Base-by-base conservation (phyloP, 352 stramenopile genomes). In the Elongisporangium prolatum region DNA sequence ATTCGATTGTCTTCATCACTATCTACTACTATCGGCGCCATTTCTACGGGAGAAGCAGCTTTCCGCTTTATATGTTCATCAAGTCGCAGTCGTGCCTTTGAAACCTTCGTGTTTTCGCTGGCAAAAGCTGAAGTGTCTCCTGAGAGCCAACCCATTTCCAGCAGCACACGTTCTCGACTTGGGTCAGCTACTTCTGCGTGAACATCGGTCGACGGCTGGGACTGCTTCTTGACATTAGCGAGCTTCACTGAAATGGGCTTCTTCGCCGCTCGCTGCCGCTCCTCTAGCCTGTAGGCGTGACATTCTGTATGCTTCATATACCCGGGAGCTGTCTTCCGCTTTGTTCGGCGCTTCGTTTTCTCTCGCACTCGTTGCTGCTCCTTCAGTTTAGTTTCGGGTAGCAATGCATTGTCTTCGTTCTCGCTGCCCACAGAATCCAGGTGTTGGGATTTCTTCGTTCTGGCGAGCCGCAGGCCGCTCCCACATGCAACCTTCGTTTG, bases 131-230 rank as follows among this genome's bases (percentile, higher is more conserved):
- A 4, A 24, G 28, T 40, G 8, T 61, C 48, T 28, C 17, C 21
- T 17, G 6, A n/a, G 16, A 37, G 2, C 60, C 60, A 66, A 11
- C 54, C 60, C 34, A 66, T 48, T 21, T 66, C 60, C 34, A 48
- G 34, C 20, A 63, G 38, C 14, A 66, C 60, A 5, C 60, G 54
- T 4, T 57, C 24, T 10, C 54, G 48, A 2, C 24, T 16, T 10
- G 21, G 22, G 5, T 51, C 48, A 9, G 28, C 28, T 6, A 14
- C 8, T 40, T 5, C 28, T 13, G 28, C 5, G 14, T 40, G 9
- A 40, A 40, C 8, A 8, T 13, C 28, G 14, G 14, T 40, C 4
- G 28, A 14, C 28, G 28, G 28, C 9, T 9, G 28, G 9, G 28
- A 13, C 8, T 40, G 28, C 28, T 40, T 40, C 28, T 40, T 40